Percentiles rank a stretch among this genome's conserved stretches.
Evolutionary conservation across 768 basidiomycete genomes (phyloP).

Genomic region (Agrocybe praecox): DNA sequence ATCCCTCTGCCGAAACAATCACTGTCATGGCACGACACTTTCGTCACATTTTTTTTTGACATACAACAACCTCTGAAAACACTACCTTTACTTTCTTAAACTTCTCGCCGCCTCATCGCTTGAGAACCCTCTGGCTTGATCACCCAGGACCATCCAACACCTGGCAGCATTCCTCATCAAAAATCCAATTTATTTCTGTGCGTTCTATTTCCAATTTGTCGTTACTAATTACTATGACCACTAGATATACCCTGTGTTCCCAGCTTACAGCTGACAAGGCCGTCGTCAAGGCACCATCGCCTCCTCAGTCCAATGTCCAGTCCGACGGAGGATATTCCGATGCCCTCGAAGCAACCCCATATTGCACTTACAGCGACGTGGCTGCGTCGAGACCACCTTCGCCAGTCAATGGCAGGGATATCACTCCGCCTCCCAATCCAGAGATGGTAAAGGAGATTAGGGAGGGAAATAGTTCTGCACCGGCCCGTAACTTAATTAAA

Average conservation of each 20-base stretch:
- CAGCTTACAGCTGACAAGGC: too few species aligned
- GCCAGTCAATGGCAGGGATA: not conserved
- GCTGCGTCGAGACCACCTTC: conserved; percentile 2
- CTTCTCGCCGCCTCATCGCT: conserved; percentile 1
- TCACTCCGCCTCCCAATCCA: too few species aligned
- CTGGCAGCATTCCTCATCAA: not conserved
- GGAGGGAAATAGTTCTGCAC: too few species aligned
- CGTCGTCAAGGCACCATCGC: too few species aligned
- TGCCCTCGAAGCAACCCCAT: not conserved
- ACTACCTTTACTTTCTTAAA: not conserved
- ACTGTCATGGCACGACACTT: conserved; percentile 1
- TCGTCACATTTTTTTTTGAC: conserved; percentile 7
- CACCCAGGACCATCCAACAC: conserved; percentile 7
- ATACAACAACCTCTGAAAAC: not conserved
- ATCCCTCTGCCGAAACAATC: not conserved
- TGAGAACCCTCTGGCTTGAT: conserved; percentile 4
- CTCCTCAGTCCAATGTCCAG: too few species aligned
- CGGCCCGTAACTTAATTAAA: too few species aligned
- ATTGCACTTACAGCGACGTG: not conserved
- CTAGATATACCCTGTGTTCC: too few species aligned
- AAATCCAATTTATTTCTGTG: not conserved
- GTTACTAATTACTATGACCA: too few species aligned
- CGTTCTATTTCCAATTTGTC: too few species aligned
- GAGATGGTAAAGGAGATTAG: too few species aligned
- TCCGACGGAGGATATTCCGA: not conserved